phyloP scores from a whole-genome alignment of 148 eudicot species.

The Fagopyrum homotropicum region DNA sequence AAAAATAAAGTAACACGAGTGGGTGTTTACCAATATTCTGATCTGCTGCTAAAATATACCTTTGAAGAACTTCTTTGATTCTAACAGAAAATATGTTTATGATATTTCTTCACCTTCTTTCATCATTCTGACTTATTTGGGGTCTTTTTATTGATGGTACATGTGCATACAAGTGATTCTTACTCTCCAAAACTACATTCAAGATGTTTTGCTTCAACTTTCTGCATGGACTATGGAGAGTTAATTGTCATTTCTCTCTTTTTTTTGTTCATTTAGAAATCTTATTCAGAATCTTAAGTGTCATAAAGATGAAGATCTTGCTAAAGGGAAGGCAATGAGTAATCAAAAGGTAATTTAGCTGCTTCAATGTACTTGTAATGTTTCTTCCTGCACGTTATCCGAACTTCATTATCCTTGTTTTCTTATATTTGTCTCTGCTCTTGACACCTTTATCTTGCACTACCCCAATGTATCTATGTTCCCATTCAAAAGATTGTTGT shows the following conservation, averaged over 20 bases:
- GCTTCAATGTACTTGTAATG: neutral
- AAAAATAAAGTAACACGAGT: neutral
- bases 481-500: neutral
- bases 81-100: neutral
- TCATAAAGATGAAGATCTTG: constrained; percentile 74
- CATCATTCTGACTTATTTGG: neutral
- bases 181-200: neutral
- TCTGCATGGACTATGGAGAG: neutral
- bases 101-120: too few relatives aligned
- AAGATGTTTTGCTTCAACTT: neutral
- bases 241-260: neutral
- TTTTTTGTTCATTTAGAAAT: constrained; percentile 33
- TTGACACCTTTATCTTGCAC: neutral
- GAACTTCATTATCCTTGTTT: neutral
- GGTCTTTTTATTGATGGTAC: neutral
- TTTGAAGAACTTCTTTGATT: neutral
- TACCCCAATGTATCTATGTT: neutral
- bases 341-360: constrained; percentile 63
- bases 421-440: neutral
- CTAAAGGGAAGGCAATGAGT: constrained; percentile 87
- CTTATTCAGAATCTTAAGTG: constrained; percentile 56
- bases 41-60: neutral
- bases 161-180: neutral
- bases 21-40: neutral
- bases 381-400: neutral